A percentile compares a stretch with the other conserved stretches of the same genome.
Evolutionary conservation across 129 eudicot species (phyloP).

Genomic region (Centrapalus pauciflorus): DNA sequence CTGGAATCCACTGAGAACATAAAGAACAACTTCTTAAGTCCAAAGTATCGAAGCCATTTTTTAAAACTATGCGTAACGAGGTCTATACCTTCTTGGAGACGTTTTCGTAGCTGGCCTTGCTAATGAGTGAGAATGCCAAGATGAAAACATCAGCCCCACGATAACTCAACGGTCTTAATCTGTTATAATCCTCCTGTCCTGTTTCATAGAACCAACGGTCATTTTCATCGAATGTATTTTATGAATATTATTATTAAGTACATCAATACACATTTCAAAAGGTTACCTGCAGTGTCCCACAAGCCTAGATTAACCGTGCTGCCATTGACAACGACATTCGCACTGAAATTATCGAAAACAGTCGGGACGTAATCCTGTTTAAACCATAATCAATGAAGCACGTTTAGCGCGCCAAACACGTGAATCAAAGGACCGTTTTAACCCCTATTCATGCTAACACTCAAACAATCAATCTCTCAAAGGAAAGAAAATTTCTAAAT

Average conservation of each 20-base stretch:
- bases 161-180: slow-evolving; percentile 99
- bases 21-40: neutral
- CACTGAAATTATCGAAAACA: slow-evolving; percentile 98
- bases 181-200: slow-evolving; percentile 99
- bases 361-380: slow-evolving; percentile 99
- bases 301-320: slow-evolving; percentile 88
- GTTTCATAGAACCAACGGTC: slow-evolving; percentile 24
- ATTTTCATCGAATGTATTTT: neutral
- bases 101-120: slow-evolving; percentile 99
- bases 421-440: neutral
- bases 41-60: neutral
- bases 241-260: neutral
- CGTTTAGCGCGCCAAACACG: slow-evolving; percentile 3
- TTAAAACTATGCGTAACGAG: neutral
- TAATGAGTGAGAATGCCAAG: slow-evolving; percentile 92
- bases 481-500: neutral
- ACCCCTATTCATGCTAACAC: neutral
- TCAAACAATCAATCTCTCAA: neutral
- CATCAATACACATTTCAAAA: neutral
- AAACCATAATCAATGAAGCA: slow-evolving; percentile 3
- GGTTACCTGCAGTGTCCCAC: slow-evolving; percentile 99
- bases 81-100: slow-evolving; percentile 78
- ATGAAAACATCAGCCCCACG: slow-evolving; percentile 99
- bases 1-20: slow-evolving; percentile 93
- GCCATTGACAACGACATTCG: slow-evolving; percentile 97